Evolutionary conservation across 2,329 filamentous ascomycete genomes (phyloP).

Genomic region (Fusarium piperis): DNA sequence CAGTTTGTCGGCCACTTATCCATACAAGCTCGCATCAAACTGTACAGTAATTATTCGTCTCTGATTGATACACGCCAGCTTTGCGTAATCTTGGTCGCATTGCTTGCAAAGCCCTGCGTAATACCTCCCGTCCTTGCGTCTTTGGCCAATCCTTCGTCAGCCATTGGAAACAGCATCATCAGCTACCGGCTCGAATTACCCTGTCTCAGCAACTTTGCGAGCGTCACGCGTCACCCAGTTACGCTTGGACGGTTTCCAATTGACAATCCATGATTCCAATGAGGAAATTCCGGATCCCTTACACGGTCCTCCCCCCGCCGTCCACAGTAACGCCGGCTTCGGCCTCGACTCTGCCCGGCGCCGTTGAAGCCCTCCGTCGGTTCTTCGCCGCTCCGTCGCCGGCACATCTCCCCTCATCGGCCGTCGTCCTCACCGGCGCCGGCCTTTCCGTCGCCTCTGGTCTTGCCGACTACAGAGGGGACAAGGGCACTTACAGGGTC

Average conservation of each 20-base stretch:
- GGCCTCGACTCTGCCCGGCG: conserved; percentile 75
- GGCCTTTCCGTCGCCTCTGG: conserved; percentile 94
- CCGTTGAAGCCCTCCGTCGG: conserved; percentile 77
- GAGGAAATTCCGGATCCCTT: conserved; percentile 88
- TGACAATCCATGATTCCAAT: conserved; percentile 50
- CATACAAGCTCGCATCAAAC: not conserved
- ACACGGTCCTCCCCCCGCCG: conserved; percentile 81
- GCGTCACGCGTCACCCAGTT: conserved; percentile 1
- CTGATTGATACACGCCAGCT: conserved; percentile 6
- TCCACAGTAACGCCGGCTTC: conserved; percentile 78
- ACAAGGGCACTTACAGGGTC: conserved; percentile 89
- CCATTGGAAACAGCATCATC: conserved; percentile 34
- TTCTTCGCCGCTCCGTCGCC: conserved; percentile 76
- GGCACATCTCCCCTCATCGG: conserved; percentile 56
- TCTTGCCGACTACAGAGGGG: conserved; percentile 89
- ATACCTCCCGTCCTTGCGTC: not conserved
- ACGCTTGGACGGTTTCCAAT: not conserved
- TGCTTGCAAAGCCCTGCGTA: not conserved
- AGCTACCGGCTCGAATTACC: not conserved
- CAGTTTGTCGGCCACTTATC: conserved; percentile 12
- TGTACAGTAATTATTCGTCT: not conserved
- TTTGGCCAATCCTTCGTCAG: conserved; percentile 21
- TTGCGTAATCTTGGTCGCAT: not conserved
- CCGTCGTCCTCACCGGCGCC: conserved; percentile 75
- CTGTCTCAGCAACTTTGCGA: not conserved